Evolutionary conservation across 495 filamentous ascomycete genomes (phyloP).

Genomic region (Durotheca rogersii): DNA sequence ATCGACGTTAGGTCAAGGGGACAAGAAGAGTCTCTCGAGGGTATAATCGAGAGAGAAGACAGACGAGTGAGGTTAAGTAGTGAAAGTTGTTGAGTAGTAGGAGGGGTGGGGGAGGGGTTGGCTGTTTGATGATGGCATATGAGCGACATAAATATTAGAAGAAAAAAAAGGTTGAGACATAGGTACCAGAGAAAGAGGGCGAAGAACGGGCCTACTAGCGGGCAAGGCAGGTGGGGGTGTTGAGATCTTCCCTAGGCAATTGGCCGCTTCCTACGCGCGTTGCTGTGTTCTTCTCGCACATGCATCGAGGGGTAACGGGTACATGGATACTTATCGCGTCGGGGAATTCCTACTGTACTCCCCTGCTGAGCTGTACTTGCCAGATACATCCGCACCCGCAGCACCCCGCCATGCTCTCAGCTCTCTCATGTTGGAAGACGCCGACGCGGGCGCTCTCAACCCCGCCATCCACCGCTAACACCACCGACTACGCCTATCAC

Average conservation of each 20-base stretch:
- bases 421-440: neutral
- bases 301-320: neutral
- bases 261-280: constrained; percentile 6
- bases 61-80: constrained; percentile 26
- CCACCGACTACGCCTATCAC: neutral
- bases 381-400: constrained; percentile 28
- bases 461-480: constrained; percentile 3
- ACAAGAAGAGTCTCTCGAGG: constrained; percentile 18
- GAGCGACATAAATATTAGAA: constrained; percentile 37
- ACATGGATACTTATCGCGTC: constrained; percentile 1
- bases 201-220: constrained; percentile 7
- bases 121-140: constrained; percentile 35
- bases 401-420: constrained; percentile 13
- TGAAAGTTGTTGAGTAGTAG: constrained; percentile 25
- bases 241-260: constrained; percentile 13
- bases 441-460: neutral
- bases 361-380: constrained; percentile 15
- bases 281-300: neutral
- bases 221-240: constrained; percentile 22
- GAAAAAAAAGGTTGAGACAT: constrained; percentile 30
- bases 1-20: constrained; percentile 19
- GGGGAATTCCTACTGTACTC: constrained; percentile 31
- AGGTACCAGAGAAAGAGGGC: constrained; percentile 28
- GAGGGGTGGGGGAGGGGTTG: constrained; percentile 30
- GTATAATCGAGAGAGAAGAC: constrained; percentile 6